Base-by-base conservation (phyloP, 1,139 yeast species). In the Entelexis paramagnoliae region DNA sequence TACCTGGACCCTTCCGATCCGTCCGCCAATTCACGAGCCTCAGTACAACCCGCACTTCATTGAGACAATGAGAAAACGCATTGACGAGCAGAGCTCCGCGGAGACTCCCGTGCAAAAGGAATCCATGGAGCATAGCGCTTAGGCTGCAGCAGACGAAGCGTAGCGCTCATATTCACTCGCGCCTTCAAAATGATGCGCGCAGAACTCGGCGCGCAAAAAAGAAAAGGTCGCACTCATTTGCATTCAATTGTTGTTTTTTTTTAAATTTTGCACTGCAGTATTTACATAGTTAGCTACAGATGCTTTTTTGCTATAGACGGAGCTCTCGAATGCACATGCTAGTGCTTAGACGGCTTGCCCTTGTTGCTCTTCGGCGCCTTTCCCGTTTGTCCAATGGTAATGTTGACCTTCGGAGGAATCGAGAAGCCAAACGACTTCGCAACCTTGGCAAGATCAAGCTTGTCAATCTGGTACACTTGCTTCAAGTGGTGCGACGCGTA, bases 321-420 rank as follows among this genome's bases (percentile, higher is more conserved):
- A 6, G 34, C 34, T 28, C 11, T 10, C 10, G 30, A 10, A 3
- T 28, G 3, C 4, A 28, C 10, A 4, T 13, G n/a, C 24, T 24
- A 39, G 16, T 24, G 42, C 20, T 26, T 39, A 3, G 30, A 26
- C 14, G 42, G 8, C 42, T 39, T 39, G 14, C 11, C 14, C 30
- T 42, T 20, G 28, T 22, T 5, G 2, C 16, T 13, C 26, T 28
- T 35, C 8, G 57, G 53, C 8, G 52, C 53, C 17, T 53, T 52
- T 1, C 58, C 58, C 29, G 55, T 55, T 43, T 50, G 53, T 30
- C 97, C 98, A 60, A 91, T 87, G 34, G 95, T 83, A 57, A 91
- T 89, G 66, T 91, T 91, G 51, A 91, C 98, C 72, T 88, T 88
- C 59, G 99, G 99, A 44, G 98, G 97, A 22, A 86, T 83, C 48